phyloP scores from a whole-genome alignment of 306 rosid genomes.

The Canavalia ensiformis region DNA sequence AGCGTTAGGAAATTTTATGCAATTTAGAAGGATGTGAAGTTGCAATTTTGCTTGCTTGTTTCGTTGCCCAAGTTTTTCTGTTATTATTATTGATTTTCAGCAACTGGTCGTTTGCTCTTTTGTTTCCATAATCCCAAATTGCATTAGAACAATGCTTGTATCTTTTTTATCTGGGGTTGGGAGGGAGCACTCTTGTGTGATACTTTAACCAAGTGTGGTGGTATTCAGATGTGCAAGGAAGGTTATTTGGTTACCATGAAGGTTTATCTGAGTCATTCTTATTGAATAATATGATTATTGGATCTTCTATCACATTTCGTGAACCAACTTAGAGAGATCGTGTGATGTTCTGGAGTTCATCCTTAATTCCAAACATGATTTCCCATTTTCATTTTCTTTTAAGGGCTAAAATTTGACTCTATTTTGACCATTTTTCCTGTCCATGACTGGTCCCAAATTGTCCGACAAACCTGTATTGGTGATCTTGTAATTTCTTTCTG shows the following conservation, averaged over 20 bases:
- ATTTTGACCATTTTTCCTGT: conserved; percentile 1
- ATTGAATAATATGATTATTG: not conserved
- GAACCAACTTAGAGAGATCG: not conserved
- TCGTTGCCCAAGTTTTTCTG: not conserved
- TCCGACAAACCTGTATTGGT: not conserved
- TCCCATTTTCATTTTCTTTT: conserved; percentile 6
- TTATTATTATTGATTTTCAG: conserved; percentile 24
- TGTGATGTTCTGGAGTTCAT: conserved; percentile 17
- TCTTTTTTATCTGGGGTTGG: not conserved
- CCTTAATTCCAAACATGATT: conserved; percentile 1
- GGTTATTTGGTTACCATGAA: conserved; percentile 1
- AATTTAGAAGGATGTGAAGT: conserved; percentile 43
- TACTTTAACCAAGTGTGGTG: not conserved
- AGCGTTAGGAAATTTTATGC: conserved; percentile 45
- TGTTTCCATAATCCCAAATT: not conserved
- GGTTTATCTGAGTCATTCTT: not conserved
- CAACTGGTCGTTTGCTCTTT: conserved; percentile 27
- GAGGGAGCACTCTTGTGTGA: not conserved
- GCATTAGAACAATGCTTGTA: not conserved
- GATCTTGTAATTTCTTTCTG: not conserved
- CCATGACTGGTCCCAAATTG: not conserved
- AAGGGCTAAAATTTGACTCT: not conserved
- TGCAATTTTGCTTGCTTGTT: conserved; percentile 34
- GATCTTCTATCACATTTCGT: not conserved
- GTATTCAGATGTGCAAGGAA: not conserved